These are phyloP conservation scores for Paspalum notatum DNA, from an alignment of 176 grass and related monocot species.

Conservation along the genomic window DNA sequence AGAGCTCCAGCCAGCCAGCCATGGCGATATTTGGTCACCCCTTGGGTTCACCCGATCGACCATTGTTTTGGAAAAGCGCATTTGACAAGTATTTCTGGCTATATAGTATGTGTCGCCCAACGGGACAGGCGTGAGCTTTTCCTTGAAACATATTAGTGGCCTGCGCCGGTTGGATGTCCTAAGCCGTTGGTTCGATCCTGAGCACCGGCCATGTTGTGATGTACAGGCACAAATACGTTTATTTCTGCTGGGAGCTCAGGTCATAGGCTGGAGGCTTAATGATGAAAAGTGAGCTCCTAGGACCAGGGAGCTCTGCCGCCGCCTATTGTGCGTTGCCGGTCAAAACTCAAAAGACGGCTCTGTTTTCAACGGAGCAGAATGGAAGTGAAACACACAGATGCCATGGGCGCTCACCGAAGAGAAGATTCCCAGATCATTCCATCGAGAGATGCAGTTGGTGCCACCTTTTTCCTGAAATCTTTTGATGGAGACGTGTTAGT, in stretches of 20 bases:
- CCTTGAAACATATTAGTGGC: constrained; percentile 26
- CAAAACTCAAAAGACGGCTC: constrained; percentile 54
- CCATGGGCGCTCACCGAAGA: constrained; percentile 9
- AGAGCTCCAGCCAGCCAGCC: constrained; percentile 33
- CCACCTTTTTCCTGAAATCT: constrained; percentile 5
- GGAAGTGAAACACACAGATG: constrained; percentile 6
- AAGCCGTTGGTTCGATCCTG: constrained; percentile 39
- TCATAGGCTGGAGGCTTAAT: constrained; percentile 31
- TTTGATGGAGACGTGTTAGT: constrained; percentile 11
- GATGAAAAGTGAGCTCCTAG: constrained; percentile 46
- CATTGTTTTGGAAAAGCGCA: constrained; percentile 33
- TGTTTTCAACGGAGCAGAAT: constrained; percentile 33
- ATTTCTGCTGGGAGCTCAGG: constrained; percentile 13
- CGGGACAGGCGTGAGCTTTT: constrained; percentile 12
- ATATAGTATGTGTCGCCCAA: constrained; percentile 15
- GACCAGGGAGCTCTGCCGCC: constrained; percentile 33
- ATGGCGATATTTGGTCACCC: constrained; percentile 19
- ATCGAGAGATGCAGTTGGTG: constrained; percentile 21
- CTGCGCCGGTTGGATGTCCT: constrained; percentile 21
- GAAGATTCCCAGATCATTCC: constrained; percentile 41
- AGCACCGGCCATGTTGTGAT: too few relatives aligned
- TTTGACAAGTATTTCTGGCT: constrained; percentile 45
- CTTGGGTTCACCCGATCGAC: constrained; percentile 36
- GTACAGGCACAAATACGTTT: not conserved
- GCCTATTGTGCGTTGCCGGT: constrained; percentile 38